Evolutionary conservation across 2,329 filamentous ascomycete species (phyloP), one percentile per base, ranked within the genome.

Genomic region (Fusarium algeriense): DNA sequence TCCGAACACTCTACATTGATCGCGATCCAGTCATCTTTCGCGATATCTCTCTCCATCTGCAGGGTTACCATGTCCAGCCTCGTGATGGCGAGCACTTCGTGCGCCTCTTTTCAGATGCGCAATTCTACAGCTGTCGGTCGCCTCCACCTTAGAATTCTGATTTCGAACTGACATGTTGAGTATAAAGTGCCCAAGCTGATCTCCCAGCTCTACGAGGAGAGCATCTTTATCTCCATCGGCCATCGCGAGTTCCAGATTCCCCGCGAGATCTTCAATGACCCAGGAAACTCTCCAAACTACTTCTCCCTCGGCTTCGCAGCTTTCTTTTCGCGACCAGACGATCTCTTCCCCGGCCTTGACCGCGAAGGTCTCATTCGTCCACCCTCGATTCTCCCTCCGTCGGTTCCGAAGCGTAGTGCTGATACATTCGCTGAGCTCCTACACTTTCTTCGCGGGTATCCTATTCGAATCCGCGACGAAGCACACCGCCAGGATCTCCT

Each of bases 231-330:
- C 76, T 92, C 93, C 67, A 95, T 98, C 75, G 95, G 95, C 65
- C 90, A 93, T 73, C 89, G 88, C 63, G 90, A 96, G 75, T 98
- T 98, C 81, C 92, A 94, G 78, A 95, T 98, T 71, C 93, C 95
- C 4, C 92, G 94, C 69, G 93, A 97, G 75, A 86, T 97, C 67
- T 97, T 98, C 81, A 91, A 89, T 34, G 88, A 89, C 38, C 93
- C 94, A 2, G 95, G 95, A 30, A 95, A 98, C 82, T 91, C 90
- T n/a, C 95, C 95, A 15, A 98, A 98, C 80, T 98, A 94, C 86
- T 98, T 98, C 85, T 92, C 94, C 1, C 88, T 98, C 6, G 95
- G 95, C 64, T 97, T 97, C 77, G 92, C 91, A 40, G 89, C 93
- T 75, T 97, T 97, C 86, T 97, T 97, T 83, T 91, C 91, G 19